These are phyloP conservation scores for Russula vinacea DNA, from an alignment of 768 basidiomycete genomes.

Conservation along the genomic window DNA sequence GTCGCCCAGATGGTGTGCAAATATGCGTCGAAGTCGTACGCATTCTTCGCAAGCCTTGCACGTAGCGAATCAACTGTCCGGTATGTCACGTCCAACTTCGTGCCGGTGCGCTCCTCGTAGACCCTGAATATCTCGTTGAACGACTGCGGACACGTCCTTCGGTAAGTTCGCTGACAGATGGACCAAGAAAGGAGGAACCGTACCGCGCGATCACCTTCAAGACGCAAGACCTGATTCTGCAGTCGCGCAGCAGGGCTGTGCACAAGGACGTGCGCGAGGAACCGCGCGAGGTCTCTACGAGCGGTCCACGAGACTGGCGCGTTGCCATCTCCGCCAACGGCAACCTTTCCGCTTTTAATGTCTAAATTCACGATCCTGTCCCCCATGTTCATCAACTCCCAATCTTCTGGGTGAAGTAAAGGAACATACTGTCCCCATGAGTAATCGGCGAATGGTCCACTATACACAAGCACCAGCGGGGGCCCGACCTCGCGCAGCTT, in stretches of 20 bases:
- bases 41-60: constrained; percentile 22
- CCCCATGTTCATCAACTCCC: background rate
- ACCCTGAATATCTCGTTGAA: constrained; percentile 29
- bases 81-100: constrained; percentile 24
- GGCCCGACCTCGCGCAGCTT: constrained; percentile 26
- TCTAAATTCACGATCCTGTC: constrained; percentile 18
- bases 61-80: constrained; percentile 18
- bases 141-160: constrained; percentile 8
- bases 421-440: constrained; percentile 16
- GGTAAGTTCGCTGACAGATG: background rate
- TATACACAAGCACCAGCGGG: constrained; percentile 28
- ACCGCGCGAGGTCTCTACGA: constrained; percentile 29
- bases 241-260: constrained; percentile 25
- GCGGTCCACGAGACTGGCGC: constrained; percentile 28
- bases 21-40: constrained; percentile 23
- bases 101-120: constrained; percentile 27
- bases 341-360: constrained; percentile 24
- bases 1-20: constrained; percentile 21
- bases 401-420: background rate
- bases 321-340: constrained; percentile 27
- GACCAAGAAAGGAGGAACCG: background rate
- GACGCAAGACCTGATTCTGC: constrained; percentile 19
- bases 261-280: constrained; percentile 29
- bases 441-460: constrained; percentile 27
- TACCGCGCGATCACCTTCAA: constrained; percentile 29